Percentiles rank a stretch among this genome's conserved stretches.
Evolutionary conservation across 805 yeast genomes (phyloP).

Genomic region (Jamesozyma rosinii): DNA sequence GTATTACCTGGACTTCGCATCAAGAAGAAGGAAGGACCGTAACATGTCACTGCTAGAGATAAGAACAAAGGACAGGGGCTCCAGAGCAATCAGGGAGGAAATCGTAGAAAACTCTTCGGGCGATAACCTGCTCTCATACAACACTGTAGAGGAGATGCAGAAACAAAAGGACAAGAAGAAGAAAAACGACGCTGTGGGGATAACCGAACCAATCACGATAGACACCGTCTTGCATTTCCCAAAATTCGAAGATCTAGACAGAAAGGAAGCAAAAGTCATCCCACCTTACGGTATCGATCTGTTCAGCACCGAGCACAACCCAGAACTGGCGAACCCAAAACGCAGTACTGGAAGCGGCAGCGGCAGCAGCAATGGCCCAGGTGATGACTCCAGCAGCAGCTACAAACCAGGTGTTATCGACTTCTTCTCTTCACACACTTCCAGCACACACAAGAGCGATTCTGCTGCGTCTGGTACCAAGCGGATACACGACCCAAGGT

Average conservation of each 20-base stretch:
- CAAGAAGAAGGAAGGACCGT: constrained; percentile 39
- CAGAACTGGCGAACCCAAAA: constrained; percentile 5
- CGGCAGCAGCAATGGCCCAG: background rate
- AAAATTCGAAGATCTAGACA: constrained; percentile 24
- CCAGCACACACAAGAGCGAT: background rate
- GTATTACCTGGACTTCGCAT: constrained; percentile 28
- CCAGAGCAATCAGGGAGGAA: constrained; percentile 52
- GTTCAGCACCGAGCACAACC: constrained; percentile 15
- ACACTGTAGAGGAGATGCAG: constrained; percentile 17
- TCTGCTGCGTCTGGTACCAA: background rate
- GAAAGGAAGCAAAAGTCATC: constrained; percentile 18
- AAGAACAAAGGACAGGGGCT: constrained; percentile 43
- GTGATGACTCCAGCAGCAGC: background rate
- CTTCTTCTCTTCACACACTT: constrained; percentile 11
- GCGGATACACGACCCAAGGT: constrained; percentile 4
- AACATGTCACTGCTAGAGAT: constrained; percentile 55
- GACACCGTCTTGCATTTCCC: constrained; percentile 29
- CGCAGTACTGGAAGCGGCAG: background rate
- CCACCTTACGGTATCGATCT: constrained; percentile 32
- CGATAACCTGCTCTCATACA: constrained; percentile 53
- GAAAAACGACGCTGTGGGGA: constrained; percentile 26
- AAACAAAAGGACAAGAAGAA: constrained; percentile 3
- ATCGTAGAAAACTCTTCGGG: constrained; percentile 42
- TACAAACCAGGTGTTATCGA: constrained; percentile 16
- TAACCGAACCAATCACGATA: constrained; percentile 23